These are phyloP conservation scores for Cryptococcus sp. DNA, from an alignment of 1,284 basidiomycete genomes.

Conservation along the genomic window DNA sequence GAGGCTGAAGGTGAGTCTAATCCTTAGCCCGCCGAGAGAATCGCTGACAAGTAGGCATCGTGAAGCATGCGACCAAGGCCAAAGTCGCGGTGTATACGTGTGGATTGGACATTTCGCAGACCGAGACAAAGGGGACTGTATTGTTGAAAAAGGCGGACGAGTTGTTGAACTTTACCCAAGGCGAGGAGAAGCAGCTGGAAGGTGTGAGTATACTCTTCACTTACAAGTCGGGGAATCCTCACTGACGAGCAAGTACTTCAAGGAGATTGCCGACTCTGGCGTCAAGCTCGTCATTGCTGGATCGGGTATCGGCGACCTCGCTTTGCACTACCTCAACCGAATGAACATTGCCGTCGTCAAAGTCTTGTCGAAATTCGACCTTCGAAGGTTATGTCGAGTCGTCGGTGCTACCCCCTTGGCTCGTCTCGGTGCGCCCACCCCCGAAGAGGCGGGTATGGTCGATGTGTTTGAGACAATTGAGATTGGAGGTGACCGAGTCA, in stretches of 20 bases:
- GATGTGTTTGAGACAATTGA: conserved; percentile 94
- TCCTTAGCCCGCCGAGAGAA: background rate
- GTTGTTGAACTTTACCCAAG: conserved; percentile 90
- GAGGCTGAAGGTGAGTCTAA: conserved; percentile 72
- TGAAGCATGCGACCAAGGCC: conserved; percentile 74
- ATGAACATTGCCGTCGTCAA: conserved; percentile 92
- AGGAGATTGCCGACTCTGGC: conserved; percentile 94
- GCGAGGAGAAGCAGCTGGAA: conserved; percentile 93
- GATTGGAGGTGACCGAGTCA: conserved; percentile 96
- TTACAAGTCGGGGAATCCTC: background rate
- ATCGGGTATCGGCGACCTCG: conserved; percentile 88
- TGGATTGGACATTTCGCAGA: conserved; percentile 87
- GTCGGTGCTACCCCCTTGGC: conserved; percentile 95
- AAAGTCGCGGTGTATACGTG: conserved; percentile 94
- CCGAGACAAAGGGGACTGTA: conserved; percentile 98
- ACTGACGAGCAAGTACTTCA: conserved; percentile 68
- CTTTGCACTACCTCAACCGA: conserved; percentile 94
- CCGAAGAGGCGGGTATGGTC: conserved; percentile 91
- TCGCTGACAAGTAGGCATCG: conserved; percentile 52
- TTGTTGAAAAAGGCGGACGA: conserved; percentile 93
- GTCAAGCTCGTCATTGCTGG: conserved; percentile 92
- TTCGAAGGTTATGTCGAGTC: conserved; percentile 87
- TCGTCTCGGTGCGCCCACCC: conserved; percentile 87
- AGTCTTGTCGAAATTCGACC: conserved; percentile 96
- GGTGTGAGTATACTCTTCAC: conserved; percentile 55